Conservation (phyloP, 2,329 filamentous ascomycete genomes). For the Incumbomyces lentus region DNA sequence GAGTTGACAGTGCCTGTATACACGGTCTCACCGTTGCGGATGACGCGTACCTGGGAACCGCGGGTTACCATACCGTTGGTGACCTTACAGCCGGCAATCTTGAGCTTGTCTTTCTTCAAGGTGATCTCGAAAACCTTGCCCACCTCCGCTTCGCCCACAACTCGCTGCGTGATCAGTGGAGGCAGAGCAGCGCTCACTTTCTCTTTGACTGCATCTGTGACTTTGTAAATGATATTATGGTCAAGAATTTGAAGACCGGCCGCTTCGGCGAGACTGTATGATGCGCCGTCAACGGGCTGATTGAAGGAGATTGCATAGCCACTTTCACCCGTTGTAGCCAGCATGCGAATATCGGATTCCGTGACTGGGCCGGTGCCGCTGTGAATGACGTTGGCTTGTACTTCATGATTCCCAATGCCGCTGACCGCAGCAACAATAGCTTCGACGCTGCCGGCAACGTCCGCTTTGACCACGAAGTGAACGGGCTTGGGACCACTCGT, state of each 20-base stretch:
- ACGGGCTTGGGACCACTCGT: constrained; percentile 38
- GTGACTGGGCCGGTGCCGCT: constrained; percentile 66
- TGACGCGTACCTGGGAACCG: constrained; percentile 57
- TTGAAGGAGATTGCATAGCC: constrained; percentile 84
- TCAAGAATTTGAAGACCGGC: constrained; percentile 69
- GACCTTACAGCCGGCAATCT: constrained; percentile 79
- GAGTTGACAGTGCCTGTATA: constrained; percentile 71
- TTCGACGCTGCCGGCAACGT: constrained; percentile 89
- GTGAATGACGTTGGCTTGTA: constrained; percentile 65
- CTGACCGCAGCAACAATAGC: constrained; percentile 70
- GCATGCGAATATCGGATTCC: constrained; percentile 79
- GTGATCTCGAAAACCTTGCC: constrained; percentile 76
- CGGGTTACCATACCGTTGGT: constrained; percentile 65
- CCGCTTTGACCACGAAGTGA: constrained; percentile 80
- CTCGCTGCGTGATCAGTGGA: constrained; percentile 55
- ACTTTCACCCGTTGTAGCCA: constrained; percentile 56
- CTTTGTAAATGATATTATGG: constrained; percentile 56
- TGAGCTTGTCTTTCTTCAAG: constrained; percentile 57
- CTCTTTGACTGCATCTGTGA: constrained; percentile 40
- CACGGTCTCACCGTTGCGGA: constrained; percentile 59
- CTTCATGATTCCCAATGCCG: constrained; percentile 74
- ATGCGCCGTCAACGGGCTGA: constrained; percentile 53
- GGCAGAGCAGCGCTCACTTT: constrained; percentile 60
- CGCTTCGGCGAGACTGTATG: constrained; percentile 58
- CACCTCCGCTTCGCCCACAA: constrained; percentile 81